Evolutionary conservation across 1,139 yeast genomes (phyloP).

Genomic region (Hansenula anomala): DNA sequence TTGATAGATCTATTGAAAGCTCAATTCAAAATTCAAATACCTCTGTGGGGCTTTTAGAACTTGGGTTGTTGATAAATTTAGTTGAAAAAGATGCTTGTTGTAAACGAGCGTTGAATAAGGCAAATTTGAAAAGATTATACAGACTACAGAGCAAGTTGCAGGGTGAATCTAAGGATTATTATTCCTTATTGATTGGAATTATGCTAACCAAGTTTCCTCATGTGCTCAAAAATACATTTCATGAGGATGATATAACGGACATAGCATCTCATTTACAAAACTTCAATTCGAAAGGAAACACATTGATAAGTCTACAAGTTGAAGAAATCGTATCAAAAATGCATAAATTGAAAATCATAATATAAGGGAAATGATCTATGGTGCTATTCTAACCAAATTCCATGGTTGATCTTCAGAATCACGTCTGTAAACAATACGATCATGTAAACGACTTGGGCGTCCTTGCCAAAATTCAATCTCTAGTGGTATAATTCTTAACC

Average conservation of each 20-base stretch:
- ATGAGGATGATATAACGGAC: constrained; percentile 4
- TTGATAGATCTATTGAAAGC: neutral
- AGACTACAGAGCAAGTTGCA: constrained; percentile 3
- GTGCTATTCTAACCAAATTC: constrained; percentile 69
- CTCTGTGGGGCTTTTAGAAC: constrained; percentile 7
- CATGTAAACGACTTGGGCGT: constrained; percentile 83
- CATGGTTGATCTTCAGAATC: constrained; percentile 47
- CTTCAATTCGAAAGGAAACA: constrained; percentile 7
- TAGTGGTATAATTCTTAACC: constrained; percentile 78
- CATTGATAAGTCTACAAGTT: constrained; percentile 4
- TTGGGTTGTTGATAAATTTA: constrained; percentile 13
- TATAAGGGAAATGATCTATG: constrained; percentile 24
- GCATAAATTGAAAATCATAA: neutral
- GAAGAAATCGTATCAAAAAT: constrained; percentile 3
- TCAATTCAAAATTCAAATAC: neutral
- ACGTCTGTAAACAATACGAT: constrained; percentile 73
- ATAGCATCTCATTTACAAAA: constrained; percentile 5
- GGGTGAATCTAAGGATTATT: constrained; percentile 5
- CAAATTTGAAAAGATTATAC: constrained; percentile 1
- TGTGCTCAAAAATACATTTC: neutral
- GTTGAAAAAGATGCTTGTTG: constrained; percentile 4
- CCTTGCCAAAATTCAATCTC: constrained; percentile 99
- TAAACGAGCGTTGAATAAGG: neutral
- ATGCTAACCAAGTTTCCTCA: neutral
- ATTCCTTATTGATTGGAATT: constrained; percentile 9